Conservation (phyloP, 495 filamentous ascomycete genomes). For the Astrothelium subdiscretum region DNA sequence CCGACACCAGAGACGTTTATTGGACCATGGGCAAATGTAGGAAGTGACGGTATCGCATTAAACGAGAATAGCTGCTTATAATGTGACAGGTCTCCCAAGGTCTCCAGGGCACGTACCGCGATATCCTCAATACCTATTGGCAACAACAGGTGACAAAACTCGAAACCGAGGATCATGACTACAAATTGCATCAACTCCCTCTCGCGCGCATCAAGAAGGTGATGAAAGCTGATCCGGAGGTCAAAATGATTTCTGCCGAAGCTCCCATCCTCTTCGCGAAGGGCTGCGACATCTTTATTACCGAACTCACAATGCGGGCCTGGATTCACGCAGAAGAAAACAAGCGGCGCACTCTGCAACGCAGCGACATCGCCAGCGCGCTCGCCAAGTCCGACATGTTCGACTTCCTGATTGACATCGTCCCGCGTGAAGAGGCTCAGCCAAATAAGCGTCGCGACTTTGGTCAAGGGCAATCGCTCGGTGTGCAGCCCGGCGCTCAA, state of each 20-base stretch:
- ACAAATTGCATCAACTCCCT: conserved; percentile 92
- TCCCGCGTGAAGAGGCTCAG: conserved; percentile 87
- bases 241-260: conserved; percentile 99
- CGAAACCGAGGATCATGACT: conserved; percentile 90
- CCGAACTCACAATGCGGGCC: conserved; percentile 97
- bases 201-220: conserved; percentile 98
- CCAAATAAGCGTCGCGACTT: conserved; percentile 50
- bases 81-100: conserved; percentile 76
- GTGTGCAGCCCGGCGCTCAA: conserved; percentile 23
- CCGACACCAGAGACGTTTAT: conserved; percentile 80
- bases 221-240: conserved; percentile 98
- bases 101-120: conserved; percentile 81
- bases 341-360: conserved; percentile 88
- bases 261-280: conserved; percentile 97
- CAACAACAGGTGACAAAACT: conserved; percentile 93
- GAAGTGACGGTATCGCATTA: conserved; percentile 8
- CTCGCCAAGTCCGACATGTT: conserved; percentile 98
- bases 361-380: conserved; percentile 90
- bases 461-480: conserved; percentile 41
- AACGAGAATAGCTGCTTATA: conserved; percentile 9
- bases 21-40: conserved; percentile 89
- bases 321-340: conserved; percentile 99
- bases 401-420: conserved; percentile 98
- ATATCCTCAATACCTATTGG: conserved; percentile 97
- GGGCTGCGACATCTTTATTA: conserved; percentile 99